A percentile compares a stretch with the other conserved stretches of the same genome.
phyloP scores from a whole-genome alignment of 2,329 filamentous ascomycete genomes.

The Pseudodiploospora longispora region DNA sequence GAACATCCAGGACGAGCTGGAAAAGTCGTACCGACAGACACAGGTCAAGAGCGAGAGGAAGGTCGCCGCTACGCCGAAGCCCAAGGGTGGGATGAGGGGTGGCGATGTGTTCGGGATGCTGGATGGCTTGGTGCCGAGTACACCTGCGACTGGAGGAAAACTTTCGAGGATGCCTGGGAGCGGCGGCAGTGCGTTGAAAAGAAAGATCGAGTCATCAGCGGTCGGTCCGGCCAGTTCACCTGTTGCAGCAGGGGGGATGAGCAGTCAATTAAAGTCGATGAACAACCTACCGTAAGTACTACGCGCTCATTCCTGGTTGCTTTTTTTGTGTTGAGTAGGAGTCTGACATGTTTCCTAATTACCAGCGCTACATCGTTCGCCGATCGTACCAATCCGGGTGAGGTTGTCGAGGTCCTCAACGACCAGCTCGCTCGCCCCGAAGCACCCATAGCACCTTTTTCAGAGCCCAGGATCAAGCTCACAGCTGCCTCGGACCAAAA shows the following conservation, averaged over 20 bases:
- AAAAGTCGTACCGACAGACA: conserved; percentile 61
- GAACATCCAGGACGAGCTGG: conserved; percentile 74
- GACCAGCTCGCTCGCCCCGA: conserved; percentile 59
- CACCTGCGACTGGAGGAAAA: conserved; percentile 39
- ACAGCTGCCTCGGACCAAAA: conserved; percentile 82
- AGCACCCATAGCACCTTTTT: conserved; percentile 61
- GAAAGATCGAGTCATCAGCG: conserved; percentile 22
- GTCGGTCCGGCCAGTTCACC: conserved; percentile 23
- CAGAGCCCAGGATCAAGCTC: conserved; percentile 73
- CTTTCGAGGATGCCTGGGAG: conserved; percentile 28
- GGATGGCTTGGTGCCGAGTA: conserved; percentile 61
- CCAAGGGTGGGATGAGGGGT: conserved; percentile 33
- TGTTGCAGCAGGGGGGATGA: conserved; percentile 18
- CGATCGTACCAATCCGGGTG: conserved; percentile 70
- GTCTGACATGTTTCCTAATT: too few relatives aligned
- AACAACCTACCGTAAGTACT: conserved; percentile 20
- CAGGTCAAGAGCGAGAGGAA: conserved; percentile 58
- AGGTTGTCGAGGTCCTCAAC: conserved; percentile 78
- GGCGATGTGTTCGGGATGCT: conserved; percentile 80
- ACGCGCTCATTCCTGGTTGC: background rate
- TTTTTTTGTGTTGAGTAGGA: too few relatives aligned
- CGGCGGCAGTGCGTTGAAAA: conserved; percentile 23
- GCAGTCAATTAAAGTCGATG: conserved; percentile 24
- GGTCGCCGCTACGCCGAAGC: conserved; percentile 54
- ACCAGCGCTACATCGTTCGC: conserved; percentile 46